Evolutionary conservation across 495 filamentous ascomycete genomes (phyloP).

Genomic region (Neurospora cerealis): DNA sequence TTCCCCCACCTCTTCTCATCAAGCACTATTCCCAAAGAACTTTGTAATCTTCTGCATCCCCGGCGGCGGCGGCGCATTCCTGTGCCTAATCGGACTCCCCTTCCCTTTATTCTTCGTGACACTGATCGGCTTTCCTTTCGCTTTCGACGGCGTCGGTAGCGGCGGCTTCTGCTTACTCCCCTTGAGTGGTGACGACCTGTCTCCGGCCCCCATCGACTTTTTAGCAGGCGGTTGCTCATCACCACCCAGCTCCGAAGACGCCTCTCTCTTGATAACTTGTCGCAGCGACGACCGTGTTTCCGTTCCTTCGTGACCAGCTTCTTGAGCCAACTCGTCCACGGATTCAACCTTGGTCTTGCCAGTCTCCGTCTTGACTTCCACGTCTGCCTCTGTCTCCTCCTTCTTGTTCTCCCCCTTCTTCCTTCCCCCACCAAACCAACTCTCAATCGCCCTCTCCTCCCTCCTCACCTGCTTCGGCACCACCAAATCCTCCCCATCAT

Average conservation of each 20-base stretch:
- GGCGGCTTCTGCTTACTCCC: not conserved
- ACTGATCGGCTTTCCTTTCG: conserved; percentile 29
- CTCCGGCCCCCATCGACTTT: conserved; percentile 30
- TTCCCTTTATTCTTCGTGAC: conserved; percentile 37
- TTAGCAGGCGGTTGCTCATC: conserved; percentile 30
- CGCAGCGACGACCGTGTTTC: conserved; percentile 3
- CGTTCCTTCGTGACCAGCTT: conserved; percentile 7
- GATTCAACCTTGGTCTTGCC: conserved; percentile 9
- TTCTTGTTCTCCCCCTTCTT: not conserved
- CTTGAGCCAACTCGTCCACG: conserved; percentile 3
- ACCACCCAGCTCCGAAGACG: conserved; percentile 24
- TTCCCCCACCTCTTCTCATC: not conserved
- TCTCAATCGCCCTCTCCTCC: conserved; percentile 86
- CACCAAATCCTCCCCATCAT: conserved; percentile 74
- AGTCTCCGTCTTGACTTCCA: conserved; percentile 18
- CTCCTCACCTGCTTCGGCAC: conserved; percentile 71
- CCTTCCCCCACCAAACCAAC: conserved; percentile 63
- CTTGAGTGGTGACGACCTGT: conserved; percentile 9
- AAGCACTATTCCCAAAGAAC: conserved; percentile 60
- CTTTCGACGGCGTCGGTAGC: not conserved
- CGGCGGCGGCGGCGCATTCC: not conserved
- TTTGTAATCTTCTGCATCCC: conserved; percentile 76
- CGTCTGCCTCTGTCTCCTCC: conserved; percentile 28
- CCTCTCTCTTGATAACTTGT: conserved; percentile 49
- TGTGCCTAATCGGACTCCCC: conserved; percentile 21